Evolutionary conservation across 176 grass and related monocot genomes (phyloP).

Genomic region (Chloris gayana): DNA sequence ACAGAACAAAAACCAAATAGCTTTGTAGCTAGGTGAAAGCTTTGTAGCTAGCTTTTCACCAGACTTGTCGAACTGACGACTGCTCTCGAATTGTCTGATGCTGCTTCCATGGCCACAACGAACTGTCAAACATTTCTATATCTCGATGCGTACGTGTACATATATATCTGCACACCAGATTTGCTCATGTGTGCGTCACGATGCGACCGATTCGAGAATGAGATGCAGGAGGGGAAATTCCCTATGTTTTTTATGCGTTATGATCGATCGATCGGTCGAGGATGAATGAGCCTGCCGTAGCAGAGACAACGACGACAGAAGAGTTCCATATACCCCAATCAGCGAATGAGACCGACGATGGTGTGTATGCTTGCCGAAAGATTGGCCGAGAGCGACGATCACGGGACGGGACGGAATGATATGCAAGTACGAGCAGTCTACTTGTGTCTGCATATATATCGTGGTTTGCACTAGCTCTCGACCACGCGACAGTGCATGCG

Average conservation of each 20-base stretch:
- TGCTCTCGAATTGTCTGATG: neutral
- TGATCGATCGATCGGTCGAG: neutral
- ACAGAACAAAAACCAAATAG: neutral
- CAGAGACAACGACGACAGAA: neutral
- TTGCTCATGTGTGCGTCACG: neutral
- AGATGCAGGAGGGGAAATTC: neutral
- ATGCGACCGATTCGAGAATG: neutral
- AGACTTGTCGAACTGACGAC: neutral
- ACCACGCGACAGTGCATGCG: too few relatives aligned
- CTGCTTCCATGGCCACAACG: too few relatives aligned
- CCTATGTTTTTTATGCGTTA: neutral
- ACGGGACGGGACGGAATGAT: neutral
- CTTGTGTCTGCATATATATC: too few relatives aligned
- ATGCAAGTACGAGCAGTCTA: too few relatives aligned
- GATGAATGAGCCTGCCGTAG: neutral
- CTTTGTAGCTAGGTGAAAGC: too few relatives aligned
- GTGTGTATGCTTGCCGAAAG: neutral
- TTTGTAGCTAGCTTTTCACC: constrained; percentile 8
- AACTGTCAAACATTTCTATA: neutral
- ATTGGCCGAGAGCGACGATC: neutral
- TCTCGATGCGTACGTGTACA: neutral
- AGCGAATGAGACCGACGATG: neutral
- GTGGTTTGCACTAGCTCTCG: too few relatives aligned
- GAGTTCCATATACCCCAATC: constrained; percentile 2
- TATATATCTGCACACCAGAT: neutral